Conservation (phyloP, 805 yeast genomes). For the Lipomyces yamanashiensis region DNA sequence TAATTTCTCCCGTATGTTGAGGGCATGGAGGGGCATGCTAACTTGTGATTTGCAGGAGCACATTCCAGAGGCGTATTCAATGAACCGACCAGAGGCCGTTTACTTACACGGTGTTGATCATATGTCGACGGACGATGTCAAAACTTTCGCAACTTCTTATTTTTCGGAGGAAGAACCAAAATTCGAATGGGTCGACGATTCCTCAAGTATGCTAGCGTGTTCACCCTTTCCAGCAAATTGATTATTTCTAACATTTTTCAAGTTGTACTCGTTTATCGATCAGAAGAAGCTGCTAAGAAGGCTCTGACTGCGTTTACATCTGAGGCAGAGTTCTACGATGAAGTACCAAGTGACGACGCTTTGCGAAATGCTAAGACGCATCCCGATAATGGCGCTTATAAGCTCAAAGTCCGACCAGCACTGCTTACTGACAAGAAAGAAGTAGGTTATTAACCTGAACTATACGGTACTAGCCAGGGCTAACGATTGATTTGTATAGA, state of each 20-base stretch:
- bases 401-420: slow-evolving; percentile 24
- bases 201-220: slow-evolving; percentile 42
- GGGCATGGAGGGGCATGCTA: neutral
- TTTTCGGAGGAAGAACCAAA: slow-evolving; percentile 44
- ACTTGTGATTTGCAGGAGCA: neutral
- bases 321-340: slow-evolving; percentile 38
- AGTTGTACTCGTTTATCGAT: slow-evolving; percentile 55
- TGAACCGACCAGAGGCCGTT: slow-evolving; percentile 53
- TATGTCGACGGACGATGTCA: slow-evolving; percentile 61
- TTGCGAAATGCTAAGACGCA: slow-evolving; percentile 43
- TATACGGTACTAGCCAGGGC: no score
- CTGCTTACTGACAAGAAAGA: slow-evolving; percentile 28
- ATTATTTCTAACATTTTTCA: neutral
- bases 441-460: slow-evolving; percentile 13
- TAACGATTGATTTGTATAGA: slow-evolving; percentile 32
- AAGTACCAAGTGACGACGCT: slow-evolving; percentile 23
- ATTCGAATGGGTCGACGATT: slow-evolving; percentile 66
- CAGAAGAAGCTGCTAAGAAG: slow-evolving; percentile 33
- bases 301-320: slow-evolving; percentile 38
- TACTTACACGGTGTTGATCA: slow-evolving; percentile 62
- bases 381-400: slow-evolving; percentile 39
- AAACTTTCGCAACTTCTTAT: slow-evolving; percentile 55
- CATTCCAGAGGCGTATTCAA: slow-evolving; percentile 8
- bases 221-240: neutral
- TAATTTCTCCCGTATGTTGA: neutral